Conservation (phyloP, 441 rosid species). For the Biscutella auriculata region DNA sequence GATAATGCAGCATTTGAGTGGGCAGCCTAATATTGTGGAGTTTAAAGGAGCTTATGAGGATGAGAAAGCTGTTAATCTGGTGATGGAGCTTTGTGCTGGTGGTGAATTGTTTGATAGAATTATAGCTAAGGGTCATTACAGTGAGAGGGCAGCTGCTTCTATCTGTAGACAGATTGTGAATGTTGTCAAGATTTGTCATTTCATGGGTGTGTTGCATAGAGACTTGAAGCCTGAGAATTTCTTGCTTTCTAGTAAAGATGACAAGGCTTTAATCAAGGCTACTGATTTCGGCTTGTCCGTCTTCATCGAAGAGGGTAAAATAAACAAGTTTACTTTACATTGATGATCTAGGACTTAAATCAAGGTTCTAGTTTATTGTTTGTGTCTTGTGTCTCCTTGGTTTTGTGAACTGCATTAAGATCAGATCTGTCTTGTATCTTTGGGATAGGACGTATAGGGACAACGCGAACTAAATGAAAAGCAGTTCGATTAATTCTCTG, state of each 20-base stretch:
- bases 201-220: conserved; percentile 51
- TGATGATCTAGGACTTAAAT: conserved; percentile 5
- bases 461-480: neutral
- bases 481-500: neutral
- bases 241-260: conserved; percentile 42
- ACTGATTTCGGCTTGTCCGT: conserved; percentile 50
- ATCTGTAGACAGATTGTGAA: conserved; percentile 38
- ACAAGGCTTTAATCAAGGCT: conserved; percentile 40
- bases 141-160: conserved; percentile 45
- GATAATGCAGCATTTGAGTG: conserved; percentile 58
- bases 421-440: neutral
- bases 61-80: conserved; percentile 35
- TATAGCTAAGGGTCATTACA: conserved; percentile 40
- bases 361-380: neutral
- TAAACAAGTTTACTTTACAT: neutral
- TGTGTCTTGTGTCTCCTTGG: neutral
- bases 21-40: conserved; percentile 47
- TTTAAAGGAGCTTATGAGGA: conserved; percentile 52
- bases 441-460: neutral
- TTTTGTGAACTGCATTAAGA: neutral
- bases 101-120: conserved; percentile 47
- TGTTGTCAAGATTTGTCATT: conserved; percentile 46
- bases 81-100: conserved; percentile 55
- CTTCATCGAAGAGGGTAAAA: conserved; percentile 39
- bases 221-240: conserved; percentile 55